Evolutionary conservation across 768 basidiomycete species (phyloP), one percentile per base, ranked within the genome.

Genomic region (Dacryopinax primogenitus): DNA sequence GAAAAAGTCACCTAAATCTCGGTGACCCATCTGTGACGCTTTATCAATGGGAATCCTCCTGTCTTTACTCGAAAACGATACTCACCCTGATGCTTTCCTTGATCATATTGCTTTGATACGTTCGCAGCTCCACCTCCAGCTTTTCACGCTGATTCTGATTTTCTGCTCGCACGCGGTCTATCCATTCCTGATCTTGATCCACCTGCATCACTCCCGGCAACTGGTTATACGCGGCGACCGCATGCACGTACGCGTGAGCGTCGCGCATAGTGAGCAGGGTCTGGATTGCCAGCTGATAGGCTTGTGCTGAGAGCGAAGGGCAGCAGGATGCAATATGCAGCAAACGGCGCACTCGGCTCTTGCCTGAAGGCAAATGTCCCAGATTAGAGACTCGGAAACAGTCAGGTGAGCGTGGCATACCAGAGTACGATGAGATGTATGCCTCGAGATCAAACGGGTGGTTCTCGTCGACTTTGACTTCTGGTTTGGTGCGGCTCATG

Each of bases 71-170:
- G n/a, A n/a, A n/a, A n/a, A n/a, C n/a, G n/a, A n/a, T n/a, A 72
- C 78, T 66, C 73, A 95, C 92, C 71, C 95, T 80, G 70, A 96
- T 94, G 80, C 90, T 93, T 81, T 98, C 95, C 76, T 96, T 98
- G 80, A 98, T 96, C 86, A 97, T 87, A 74, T 96, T 98, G 70
- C 90, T 93, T 68, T 86, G 82, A 72, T 97, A 97, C 12, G 88
- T 90, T 82, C 92, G 94, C 72, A 97, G 78, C 74, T 98, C 95
- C 3, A 93, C 87, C 77, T 96, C 94, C 66, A 96, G 77, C 73
- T 87, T 90, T n/a, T 81, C 82, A 66, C 79, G 80, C 72, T 94
- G 91, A n/a, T 82, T 81, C 67, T 79, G 77, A 70, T 88, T 91
- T 74, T 81, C 84, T 67, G 81, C 78, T 44, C 78, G 77, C 32